These are phyloP conservation scores for Cylindricascospora bacillispora DNA, from an alignment of 1,139 yeast species.

Conservation along the genomic window DNA sequence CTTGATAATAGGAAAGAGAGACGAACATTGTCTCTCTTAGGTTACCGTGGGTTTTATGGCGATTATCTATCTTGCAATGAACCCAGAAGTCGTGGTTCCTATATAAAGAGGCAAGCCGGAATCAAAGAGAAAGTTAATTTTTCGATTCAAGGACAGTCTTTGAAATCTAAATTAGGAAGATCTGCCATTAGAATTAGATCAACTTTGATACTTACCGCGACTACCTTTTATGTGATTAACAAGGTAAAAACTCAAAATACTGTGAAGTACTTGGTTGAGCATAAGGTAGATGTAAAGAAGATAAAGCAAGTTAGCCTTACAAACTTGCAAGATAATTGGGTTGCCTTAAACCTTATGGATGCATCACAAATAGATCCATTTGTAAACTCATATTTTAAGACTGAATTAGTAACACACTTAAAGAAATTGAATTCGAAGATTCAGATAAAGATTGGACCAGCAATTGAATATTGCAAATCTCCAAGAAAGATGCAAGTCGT, in stretches of 20 bases:
- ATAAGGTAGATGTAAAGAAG: slow-evolving; percentile 43
- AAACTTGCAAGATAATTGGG: slow-evolving; percentile 82
- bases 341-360: slow-evolving; percentile 55
- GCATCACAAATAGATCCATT: slow-evolving; percentile 63
- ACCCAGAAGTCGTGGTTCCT: slow-evolving; percentile 57
- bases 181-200: slow-evolving; percentile 73
- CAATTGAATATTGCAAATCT: slow-evolving; percentile 77
- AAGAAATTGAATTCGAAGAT: slow-evolving; percentile 49
- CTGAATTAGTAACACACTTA: slow-evolving; percentile 74
- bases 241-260: slow-evolving; percentile 65
- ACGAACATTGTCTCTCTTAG: slow-evolving; percentile 74
- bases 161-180: slow-evolving; percentile 82
- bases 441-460: slow-evolving; percentile 54
- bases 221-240: slow-evolving; percentile 53
- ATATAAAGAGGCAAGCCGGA: slow-evolving; percentile 53
- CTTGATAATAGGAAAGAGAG: slow-evolving; percentile 77
- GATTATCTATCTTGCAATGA: slow-evolving; percentile 85
- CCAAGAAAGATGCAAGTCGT: slow-evolving; percentile 73
- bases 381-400: slow-evolving; percentile 71
- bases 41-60: slow-evolving; percentile 86
- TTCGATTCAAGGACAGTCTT: slow-evolving; percentile 68
- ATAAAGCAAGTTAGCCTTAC: slow-evolving; percentile 62
- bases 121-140: slow-evolving; percentile 61
- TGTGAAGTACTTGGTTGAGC: slow-evolving; percentile 54
- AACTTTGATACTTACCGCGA: slow-evolving; percentile 54